Conservation (phyloP, 495 filamentous ascomycete species). For the Penicillium riverlandense region DNA sequence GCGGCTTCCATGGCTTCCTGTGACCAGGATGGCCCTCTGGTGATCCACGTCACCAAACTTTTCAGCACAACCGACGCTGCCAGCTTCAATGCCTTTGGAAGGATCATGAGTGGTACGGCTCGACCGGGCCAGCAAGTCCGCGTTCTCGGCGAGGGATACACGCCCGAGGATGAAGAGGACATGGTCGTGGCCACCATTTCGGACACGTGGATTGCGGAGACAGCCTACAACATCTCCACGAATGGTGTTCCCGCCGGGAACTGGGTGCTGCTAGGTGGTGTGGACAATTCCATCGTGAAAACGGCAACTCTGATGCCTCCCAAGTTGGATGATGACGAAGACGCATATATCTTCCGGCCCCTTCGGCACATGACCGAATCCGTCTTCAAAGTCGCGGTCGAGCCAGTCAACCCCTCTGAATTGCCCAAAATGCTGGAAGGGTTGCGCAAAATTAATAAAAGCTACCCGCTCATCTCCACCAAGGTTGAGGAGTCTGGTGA, state of each 20-base stretch:
- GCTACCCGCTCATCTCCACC: slow-evolving; percentile 88
- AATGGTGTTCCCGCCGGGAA: slow-evolving; percentile 95
- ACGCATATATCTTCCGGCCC: slow-evolving; percentile 89
- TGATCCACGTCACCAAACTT: slow-evolving; percentile 87
- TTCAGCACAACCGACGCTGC: slow-evolving; percentile 84
- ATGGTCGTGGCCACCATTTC: slow-evolving; percentile 87
- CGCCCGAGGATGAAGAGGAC: slow-evolving; percentile 95
- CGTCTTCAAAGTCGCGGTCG: slow-evolving; percentile 94
- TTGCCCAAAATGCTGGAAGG: slow-evolving; percentile 99
- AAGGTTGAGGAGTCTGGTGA: slow-evolving; percentile 99
- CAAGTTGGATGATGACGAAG: slow-evolving; percentile 75
- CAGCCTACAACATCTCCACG: slow-evolving; percentile 83
- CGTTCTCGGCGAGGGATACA: slow-evolving; percentile 92
- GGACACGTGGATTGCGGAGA: slow-evolving; percentile 89
- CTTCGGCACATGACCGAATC: slow-evolving; percentile 94
- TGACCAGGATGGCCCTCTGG: slow-evolving; percentile 81
- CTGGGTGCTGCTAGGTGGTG: slow-evolving; percentile 80
- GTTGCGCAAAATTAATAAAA: slow-evolving; percentile 93
- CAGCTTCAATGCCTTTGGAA: slow-evolving; percentile 79
- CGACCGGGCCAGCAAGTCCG: slow-evolving; percentile 75
- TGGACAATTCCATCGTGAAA: slow-evolving; percentile 98
- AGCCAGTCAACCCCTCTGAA: slow-evolving; percentile 96
- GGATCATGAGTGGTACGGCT: slow-evolving; percentile 90
- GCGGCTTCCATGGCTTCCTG: slow-evolving; percentile 74
- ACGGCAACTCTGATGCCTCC: slow-evolving; percentile 89